Base-by-base conservation (phyloP, 768 basidiomycete species). In the Rhizopogon vesiculosus region DNA sequence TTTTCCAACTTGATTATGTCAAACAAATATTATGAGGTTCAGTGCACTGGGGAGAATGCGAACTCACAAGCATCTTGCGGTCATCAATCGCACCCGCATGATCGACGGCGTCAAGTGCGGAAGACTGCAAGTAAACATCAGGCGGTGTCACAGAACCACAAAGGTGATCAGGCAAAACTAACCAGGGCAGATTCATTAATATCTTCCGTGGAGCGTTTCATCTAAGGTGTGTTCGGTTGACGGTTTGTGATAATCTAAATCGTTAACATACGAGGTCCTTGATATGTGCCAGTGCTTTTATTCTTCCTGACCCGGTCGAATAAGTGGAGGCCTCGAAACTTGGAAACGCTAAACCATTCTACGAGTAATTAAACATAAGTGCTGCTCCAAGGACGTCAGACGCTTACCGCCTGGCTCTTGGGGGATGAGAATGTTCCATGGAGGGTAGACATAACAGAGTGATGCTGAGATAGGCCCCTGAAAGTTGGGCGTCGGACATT, bases 11-110 rank as follows among this genome's bases (percentile, higher is more conserved):
- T 38, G 9, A 51, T 25, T 3, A n/a, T 31, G 6, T 6, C 45
- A 46, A 12, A 29, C 31, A 5, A 40, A 63, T 10, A 56, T 8
- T 4, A 5, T 9, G 0, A 9, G 5, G 5, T 10, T 39, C 4
- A 5, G 46, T 10, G n/a, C 12, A 8, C 8, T 2, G 1, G 7
- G 38, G 16, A 15, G 16, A 10, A 3, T 6, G 15, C 43, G 45
- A n/a, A 73, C 85, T 51, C 51, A 89, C 91, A 44, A 87, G 70
- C 67, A 90, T 76, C 68, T 90, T 87, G 51, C 91, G 78, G 62
- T 93, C 91, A 69, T 93, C 87, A 19, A 91, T 73, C 7, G 81
- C 74, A 50, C 83, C 83, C 9, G 74, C 72, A 63, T 91, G 78
- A 35, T 74, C 73, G 40, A 91, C 62, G 1, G 75, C 69, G 62